phyloP scores from a whole-genome alignment of 129 eudicot species.

The Daucus carota region DNA sequence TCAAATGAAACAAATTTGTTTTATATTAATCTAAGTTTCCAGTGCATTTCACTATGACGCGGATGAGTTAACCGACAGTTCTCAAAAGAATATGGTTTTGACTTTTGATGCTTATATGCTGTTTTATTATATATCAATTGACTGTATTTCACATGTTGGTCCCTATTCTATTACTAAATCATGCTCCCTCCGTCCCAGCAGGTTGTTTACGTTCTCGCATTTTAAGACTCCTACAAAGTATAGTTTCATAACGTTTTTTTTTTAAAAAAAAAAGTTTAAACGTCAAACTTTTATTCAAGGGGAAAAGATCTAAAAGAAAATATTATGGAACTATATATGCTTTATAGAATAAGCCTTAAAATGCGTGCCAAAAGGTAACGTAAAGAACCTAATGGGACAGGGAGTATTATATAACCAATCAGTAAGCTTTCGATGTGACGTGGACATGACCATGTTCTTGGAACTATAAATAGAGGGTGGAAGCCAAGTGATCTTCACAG shows the following conservation, averaged over 20 bases:
- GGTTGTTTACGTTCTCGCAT: too few species aligned
- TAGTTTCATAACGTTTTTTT: too few species aligned
- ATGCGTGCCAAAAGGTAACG: too few species aligned
- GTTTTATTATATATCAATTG: neutral
- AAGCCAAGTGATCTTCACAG: neutral
- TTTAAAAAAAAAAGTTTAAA: too few species aligned
- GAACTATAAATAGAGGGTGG: neutral
- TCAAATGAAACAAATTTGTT: too few species aligned
- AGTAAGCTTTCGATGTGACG: neutral
- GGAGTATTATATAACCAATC: neutral
- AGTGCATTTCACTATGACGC: neutral
- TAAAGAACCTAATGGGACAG: too few species aligned
- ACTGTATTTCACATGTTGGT: neutral
- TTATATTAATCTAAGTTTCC: neutral
- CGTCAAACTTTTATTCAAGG: too few species aligned
- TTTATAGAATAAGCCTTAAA: too few species aligned
- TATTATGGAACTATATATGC: too few species aligned
- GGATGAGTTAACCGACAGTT: neutral
- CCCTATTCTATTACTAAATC: neutral
- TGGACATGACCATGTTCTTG: neutral
- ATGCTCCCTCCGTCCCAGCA: too few species aligned
- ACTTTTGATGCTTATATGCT: constrained; percentile 4
- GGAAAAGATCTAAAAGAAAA: too few species aligned
- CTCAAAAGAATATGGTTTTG: neutral
- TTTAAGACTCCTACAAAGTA: too few species aligned